Evolutionary conservation across 768 basidiomycete genomes (phyloP), one percentile per base, ranked within the genome.

Genomic region (Inosperma sp.): DNA sequence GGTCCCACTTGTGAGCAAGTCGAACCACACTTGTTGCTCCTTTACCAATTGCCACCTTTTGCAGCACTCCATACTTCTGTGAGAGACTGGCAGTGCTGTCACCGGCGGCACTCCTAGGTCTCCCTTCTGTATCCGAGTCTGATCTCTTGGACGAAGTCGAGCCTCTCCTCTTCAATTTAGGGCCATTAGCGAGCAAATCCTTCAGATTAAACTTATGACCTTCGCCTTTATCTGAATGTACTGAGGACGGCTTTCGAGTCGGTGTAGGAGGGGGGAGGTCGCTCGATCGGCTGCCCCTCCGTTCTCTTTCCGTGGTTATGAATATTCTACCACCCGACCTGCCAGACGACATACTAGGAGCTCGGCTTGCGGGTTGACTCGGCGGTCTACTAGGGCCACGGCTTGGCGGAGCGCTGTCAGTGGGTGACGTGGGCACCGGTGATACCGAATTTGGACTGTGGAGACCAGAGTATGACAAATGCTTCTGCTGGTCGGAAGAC

Each of bases 1-100:
- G 77, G 67, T 99, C 96, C 95, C 95, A 98, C 72, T 98, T 99
- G 72, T 99, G 96, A 35, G 94, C 95, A 14, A 99, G 79, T 39
- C 92, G 76, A 36, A 99, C 95, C 48, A 97, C 93, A 41, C 90
- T 92, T 21, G 96, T 99, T n/a, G 95, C 96, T 16, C 95, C 95
- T 68, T 93, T 96, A 31, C 95, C 95, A 56, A 99, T 96, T 10
- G 95, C 94, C 17, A 93, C 82, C 72, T 91, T 92, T 73, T 94
- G 92, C 68, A 94, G 98, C 10, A 96, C 84, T 26, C 95, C 96
- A 63, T 98, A 99, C 77, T 98, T 98, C 69, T 93, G 84, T 31
- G 87, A 70, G 56, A 78, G 59, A 52, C 76, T 78, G 39, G 64
- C 64, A 8, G 68, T 58, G 54, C 76, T 77, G 42, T 76, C 76